Conservation (phyloP, 2,329 filamentous ascomycete genomes). For the Diaporthe eres region DNA sequence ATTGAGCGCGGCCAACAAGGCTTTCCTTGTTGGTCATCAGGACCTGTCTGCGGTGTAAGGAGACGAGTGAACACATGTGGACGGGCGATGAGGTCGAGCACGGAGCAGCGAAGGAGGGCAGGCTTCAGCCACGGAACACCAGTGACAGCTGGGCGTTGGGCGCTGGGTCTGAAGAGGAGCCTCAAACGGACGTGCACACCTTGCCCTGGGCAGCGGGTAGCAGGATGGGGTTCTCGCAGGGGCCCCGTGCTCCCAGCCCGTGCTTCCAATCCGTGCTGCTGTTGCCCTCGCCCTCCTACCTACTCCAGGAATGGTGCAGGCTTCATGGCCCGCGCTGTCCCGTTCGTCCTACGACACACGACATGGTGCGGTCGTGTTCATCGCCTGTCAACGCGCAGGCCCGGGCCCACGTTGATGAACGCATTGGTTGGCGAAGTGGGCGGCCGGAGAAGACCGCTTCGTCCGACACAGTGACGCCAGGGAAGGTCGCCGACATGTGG, state of each 20-base stretch:
- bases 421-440: background rate
- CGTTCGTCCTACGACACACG: background rate
- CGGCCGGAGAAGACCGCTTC: background rate
- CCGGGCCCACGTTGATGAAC: background rate
- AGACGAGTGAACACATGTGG: background rate
- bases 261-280: background rate
- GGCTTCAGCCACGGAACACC: background rate
- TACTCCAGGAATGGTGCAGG: background rate
- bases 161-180: background rate
- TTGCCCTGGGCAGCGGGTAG: background rate
- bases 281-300: background rate
- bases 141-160: background rate
- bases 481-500: background rate
- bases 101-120: background rate
- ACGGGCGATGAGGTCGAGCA: slow-evolving; percentile 3
- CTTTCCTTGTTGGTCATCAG: background rate
- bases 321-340: background rate
- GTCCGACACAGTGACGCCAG: slow-evolving; percentile 1
- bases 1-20: background rate
- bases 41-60: background rate
- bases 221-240: slow-evolving; percentile 1
- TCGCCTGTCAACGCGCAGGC: background rate
- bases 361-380: background rate
- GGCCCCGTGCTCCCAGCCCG: background rate
- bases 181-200: slow-evolving; percentile 14